Evolutionary conservation across 1,284 basidiomycete species (phyloP), one percentile per base, ranked within the genome.

Genomic region (Ganoderma resinaceum): DNA sequence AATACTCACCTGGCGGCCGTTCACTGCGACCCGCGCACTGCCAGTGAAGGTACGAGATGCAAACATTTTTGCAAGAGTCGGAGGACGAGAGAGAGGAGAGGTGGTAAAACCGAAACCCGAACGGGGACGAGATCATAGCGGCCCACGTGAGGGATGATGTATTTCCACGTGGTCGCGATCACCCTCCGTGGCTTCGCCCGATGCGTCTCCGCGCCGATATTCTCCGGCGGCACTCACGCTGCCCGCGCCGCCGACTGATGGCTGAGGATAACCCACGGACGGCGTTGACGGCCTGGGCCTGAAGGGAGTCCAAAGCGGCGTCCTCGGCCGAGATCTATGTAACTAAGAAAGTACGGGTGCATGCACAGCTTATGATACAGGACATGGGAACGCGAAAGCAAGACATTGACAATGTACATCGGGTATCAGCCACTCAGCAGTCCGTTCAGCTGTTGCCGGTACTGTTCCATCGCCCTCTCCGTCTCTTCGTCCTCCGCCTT

Each of bases 391-490:
- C 55, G 55, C 1, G 40, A 53, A 20, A 60, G 40, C 42, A 52
- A 62, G 65, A 42, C 23, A 52, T 8, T 37, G 65, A 42, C 23
- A 52, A 8, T 37, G 64, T 26, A 35, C 18, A 57, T 62, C 33
- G 49, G 63, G 52, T 63, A 66, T 76, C 72, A 93, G 70, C 89
- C 87, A 75, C 93, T 95, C 75, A 97, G 84, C 57, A 97, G 82
- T 63, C 95, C 95, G 69, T 94, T 91, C 74, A 97, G 86, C 78
- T 97, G 91, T 75, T 92, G 87, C 76, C 94, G 90, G 82, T 96
- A 96, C 73, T 91, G 87, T 80, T 95, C 93, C 90, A 96, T 92
- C 74, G 92, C 92, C 68, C 88, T 87, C 78, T 95, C 94, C 66
- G 89, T 90, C 80, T 94, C 93, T 76, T 92, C 92, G 75, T 96